Evolutionary conservation across 345 rosid genomes (phyloP), one percentile per base, ranked within the genome.

Genomic region (Eucalyptus lansdowneana): DNA sequence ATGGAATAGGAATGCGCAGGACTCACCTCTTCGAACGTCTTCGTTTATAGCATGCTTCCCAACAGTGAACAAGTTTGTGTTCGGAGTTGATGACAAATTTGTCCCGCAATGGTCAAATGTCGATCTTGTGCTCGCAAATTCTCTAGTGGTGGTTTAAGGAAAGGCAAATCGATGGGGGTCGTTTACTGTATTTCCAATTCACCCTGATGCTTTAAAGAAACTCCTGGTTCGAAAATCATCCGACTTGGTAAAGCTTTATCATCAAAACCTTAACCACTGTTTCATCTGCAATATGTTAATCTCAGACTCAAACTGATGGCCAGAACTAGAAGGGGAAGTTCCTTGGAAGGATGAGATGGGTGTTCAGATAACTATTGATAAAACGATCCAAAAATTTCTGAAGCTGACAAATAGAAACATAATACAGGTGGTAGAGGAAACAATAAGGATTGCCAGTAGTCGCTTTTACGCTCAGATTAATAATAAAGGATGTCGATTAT

Each of bases 41-140:
- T 67, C 93, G 3, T 88, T 92, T 58, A 94, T 89, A 85, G 91
- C 92, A 2, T 94, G 92, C 88, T 88, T 86, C n/a, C 96, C 94
- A 34, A 16, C 76, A 15, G 91, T 89, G 21, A 89, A 60, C 90
- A 92, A 92, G 88, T 88, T 58, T 56, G 49, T 92, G 40, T 76
- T 89, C 67, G 88, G 87, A 89, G 44, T 87, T 10, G 87, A 88
- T 6, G 94, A 90, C 14, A 6, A 2, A 4, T 93, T 94, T 42
- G 86, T 87, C 13, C 80, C 31, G 14, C 5, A 91, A 8, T 94
- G 95, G 94, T 94, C 94, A 29, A 91, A 29, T 29, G 17, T 51
- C 31, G 22, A 49, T 27, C 87, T 85, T 8, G 45, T 85, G 87
- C 13, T 7, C 40, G 8, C 67, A 21, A 21, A 54, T 54, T 54